phyloP scores from a whole-genome alignment of 805 yeast genomes.

The Kuraishia capsulata region DNA sequence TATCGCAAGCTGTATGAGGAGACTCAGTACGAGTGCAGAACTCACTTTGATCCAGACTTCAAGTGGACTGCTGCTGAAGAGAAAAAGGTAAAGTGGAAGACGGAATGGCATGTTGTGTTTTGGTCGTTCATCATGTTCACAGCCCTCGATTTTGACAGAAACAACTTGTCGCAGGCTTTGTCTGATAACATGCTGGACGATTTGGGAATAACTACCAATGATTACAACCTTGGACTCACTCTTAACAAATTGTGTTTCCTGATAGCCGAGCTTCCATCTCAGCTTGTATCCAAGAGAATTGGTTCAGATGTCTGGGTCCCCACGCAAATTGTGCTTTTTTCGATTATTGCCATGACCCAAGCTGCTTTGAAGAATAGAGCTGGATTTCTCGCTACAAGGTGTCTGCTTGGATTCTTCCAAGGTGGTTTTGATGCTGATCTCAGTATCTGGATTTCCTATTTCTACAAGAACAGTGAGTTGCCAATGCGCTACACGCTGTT shows the following conservation, averaged over 20 bases:
- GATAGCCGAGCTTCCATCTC: slow-evolving; percentile 50
- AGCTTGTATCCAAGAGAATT: slow-evolving; percentile 43
- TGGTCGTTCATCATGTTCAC: slow-evolving; percentile 32
- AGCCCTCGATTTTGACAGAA: slow-evolving; percentile 46
- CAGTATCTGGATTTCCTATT: slow-evolving; percentile 25
- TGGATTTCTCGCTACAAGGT: slow-evolving; percentile 21
- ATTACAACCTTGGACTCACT: slow-evolving; percentile 41
- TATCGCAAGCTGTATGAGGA: slow-evolving; percentile 36
- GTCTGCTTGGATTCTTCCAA: slow-evolving; percentile 22
- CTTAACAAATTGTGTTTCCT: slow-evolving; percentile 39
- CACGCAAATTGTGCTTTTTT: slow-evolving; percentile 41
- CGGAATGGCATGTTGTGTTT: slow-evolving; percentile 7
- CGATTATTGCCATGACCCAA: slow-evolving; percentile 35
- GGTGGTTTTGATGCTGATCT: slow-evolving; percentile 27
- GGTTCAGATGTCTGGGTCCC: slow-evolving; percentile 61
- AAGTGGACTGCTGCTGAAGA: slow-evolving; percentile 14
- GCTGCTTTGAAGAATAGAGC: slow-evolving; percentile 15
- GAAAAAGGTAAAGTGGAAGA: slow-evolving; percentile 6
- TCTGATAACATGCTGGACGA: slow-evolving; percentile 44
- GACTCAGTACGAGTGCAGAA: slow-evolving; percentile 44
- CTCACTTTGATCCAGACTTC: slow-evolving; percentile 47
- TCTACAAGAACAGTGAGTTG: slow-evolving; percentile 23
- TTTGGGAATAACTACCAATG: slow-evolving; percentile 42
- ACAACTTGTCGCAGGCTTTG: slow-evolving; percentile 43
- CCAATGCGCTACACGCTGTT: slow-evolving; percentile 45